A percentile compares a stretch with the other conserved stretches of the same genome.
Evolutionary conservation across 805 yeast species (phyloP).

Genomic region (Scheffersomyces lignosus): DNA sequence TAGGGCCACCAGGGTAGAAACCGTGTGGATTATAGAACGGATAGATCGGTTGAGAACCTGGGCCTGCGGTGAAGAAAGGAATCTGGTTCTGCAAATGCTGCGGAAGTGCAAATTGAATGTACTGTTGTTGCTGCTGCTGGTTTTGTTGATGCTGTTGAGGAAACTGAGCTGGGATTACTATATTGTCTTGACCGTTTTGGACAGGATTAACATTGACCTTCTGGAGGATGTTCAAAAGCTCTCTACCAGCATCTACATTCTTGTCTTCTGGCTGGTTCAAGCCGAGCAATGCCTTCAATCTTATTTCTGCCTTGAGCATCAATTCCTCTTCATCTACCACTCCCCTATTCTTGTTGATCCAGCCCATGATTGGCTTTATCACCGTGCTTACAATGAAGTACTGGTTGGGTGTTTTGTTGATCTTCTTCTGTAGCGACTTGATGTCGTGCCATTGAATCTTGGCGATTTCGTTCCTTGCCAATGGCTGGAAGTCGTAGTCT

Average conservation of each 20-base stretch:
- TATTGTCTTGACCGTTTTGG: constrained; percentile 1
- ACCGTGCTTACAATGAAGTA: constrained; percentile 50
- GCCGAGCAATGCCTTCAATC: constrained; percentile 65
- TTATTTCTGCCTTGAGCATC: constrained; percentile 62
- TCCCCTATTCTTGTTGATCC: constrained; percentile 54
- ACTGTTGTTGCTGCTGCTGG: constrained; percentile 7
- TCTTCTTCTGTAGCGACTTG: constrained; percentile 40
- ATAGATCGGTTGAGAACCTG: not conserved
- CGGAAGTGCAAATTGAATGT: constrained; percentile 30
- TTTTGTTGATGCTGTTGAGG: not conserved
- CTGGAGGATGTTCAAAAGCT: constrained; percentile 60
- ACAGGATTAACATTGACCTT: constrained; percentile 26
- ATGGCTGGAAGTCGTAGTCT: constrained; percentile 70
- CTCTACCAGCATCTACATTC: constrained; percentile 74
- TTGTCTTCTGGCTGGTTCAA: constrained; percentile 38
- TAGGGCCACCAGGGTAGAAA: not conserved
- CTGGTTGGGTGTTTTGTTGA: constrained; percentile 35
- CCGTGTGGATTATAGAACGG: constrained; percentile 7
- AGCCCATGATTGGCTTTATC: constrained; percentile 51
- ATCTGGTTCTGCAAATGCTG: constrained; percentile 29
- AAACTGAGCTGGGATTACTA: constrained; percentile 2
- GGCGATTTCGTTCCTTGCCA: constrained; percentile 84
- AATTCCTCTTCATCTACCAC: constrained; percentile 54
- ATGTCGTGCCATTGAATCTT: constrained; percentile 78
- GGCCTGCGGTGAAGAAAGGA: constrained; percentile 16